phyloP scores from a whole-genome alignment of 1,284 basidiomycete species.

The Ustilago hordei region DNA sequence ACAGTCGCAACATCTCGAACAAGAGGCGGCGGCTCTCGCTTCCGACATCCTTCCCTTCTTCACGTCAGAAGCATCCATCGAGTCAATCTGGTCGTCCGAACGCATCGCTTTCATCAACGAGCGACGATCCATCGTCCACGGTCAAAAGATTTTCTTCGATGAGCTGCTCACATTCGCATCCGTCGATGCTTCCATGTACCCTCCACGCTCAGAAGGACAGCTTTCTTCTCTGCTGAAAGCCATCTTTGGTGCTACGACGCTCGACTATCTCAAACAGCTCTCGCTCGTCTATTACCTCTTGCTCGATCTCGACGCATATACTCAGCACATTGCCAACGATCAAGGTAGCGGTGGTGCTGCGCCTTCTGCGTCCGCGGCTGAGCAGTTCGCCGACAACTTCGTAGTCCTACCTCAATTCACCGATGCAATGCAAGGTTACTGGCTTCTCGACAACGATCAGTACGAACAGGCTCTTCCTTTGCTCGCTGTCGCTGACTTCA shows the following conservation, averaged over 20 bases:
- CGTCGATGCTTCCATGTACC: constrained; percentile 42
- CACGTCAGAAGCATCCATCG: constrained; percentile 25
- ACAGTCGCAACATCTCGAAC: constrained; percentile 18
- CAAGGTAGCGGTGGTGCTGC: background rate
- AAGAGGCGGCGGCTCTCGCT: constrained; percentile 36
- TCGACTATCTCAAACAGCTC: constrained; percentile 54
- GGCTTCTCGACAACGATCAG: constrained; percentile 52
- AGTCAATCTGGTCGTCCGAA: constrained; percentile 33
- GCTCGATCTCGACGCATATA: constrained; percentile 40
- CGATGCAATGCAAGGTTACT: constrained; percentile 55
- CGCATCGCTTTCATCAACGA: constrained; percentile 14
- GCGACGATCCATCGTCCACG: constrained; percentile 20
- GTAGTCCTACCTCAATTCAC: constrained; percentile 48
- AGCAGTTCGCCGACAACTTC: constrained; percentile 47
- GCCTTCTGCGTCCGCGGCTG: constrained; percentile 11
- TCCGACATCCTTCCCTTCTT: constrained; percentile 42
- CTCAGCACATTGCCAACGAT: background rate
- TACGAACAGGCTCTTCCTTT: constrained; percentile 47
- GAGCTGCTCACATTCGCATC: constrained; percentile 46
- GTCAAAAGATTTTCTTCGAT: constrained; percentile 48
- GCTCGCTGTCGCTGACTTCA: constrained; percentile 46
- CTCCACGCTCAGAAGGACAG: constrained; percentile 28
- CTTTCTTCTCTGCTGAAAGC: constrained; percentile 31
- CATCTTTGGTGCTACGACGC: constrained; percentile 37
- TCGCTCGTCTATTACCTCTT: constrained; percentile 54